Conservation (phyloP, 169 alveolate species). For the Plasmodium malariae region DNA sequence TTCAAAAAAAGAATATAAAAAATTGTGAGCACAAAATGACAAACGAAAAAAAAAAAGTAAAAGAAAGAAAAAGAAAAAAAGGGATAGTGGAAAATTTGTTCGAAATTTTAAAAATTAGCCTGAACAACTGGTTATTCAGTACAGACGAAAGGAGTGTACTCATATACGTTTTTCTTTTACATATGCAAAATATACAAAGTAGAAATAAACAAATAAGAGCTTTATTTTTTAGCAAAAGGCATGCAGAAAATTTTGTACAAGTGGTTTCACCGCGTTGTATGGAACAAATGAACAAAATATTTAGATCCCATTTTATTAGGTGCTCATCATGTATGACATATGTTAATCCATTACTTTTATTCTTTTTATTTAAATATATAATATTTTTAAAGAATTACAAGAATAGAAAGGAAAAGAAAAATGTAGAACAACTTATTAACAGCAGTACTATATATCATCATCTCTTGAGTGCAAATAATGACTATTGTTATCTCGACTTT, state of each 20-base stretch:
- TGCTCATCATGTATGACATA: constrained; percentile 23
- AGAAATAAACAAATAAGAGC: constrained; percentile 18
- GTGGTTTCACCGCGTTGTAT: not conserved
- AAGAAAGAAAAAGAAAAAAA: not conserved
- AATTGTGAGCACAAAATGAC: not conserved
- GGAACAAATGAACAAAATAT: constrained; percentile 4
- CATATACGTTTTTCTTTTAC: constrained; percentile 30
- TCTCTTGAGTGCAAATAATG: constrained; percentile 18
- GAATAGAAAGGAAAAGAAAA: constrained; percentile 15
- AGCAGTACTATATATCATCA: constrained; percentile 14
- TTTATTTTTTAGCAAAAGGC: constrained; percentile 18
- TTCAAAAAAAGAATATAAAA: not conserved
- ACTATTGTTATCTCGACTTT: not conserved
- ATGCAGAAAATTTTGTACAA: constrained; percentile 16
- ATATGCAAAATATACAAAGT: not conserved
- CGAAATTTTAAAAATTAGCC: constrained; percentile 1
- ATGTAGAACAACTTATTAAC: not conserved
- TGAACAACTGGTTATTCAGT: constrained; percentile 15
- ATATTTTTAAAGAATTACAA: constrained; percentile 23
- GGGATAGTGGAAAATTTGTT: not conserved
- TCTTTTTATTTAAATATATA: constrained; percentile 49
- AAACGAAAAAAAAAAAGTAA: not conserved
- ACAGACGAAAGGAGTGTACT: constrained; percentile 39
- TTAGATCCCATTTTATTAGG: not conserved
- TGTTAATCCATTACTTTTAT: constrained; percentile 35